Percentiles rank a stretch among this genome's conserved stretches.
Conservation (phyloP, 768 basidiomycete species). For the Leccinum longicurvipes region DNA sequence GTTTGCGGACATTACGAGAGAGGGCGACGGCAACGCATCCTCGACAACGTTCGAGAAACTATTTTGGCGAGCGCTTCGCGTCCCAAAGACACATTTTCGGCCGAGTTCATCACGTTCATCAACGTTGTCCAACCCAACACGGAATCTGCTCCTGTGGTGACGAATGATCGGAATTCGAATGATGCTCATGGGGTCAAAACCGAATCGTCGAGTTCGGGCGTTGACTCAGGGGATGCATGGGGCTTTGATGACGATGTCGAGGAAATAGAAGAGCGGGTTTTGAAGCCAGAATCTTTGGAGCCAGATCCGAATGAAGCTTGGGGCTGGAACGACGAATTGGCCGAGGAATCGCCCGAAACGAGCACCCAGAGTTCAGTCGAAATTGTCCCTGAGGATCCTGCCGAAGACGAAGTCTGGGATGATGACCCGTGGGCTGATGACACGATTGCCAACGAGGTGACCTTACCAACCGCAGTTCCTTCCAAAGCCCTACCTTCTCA, state of each 20-base stretch:
- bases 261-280: conserved; percentile 17
- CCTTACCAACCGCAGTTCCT: conserved; percentile 28
- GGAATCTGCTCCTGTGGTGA: conserved; percentile 6
- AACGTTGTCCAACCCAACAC: neutral
- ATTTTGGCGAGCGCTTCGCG: conserved; percentile 37
- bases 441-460: conserved; percentile 24
- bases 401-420: conserved; percentile 52
- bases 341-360: conserved; percentile 32
- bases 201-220: conserved; percentile 22
- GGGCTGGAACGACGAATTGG: conserved; percentile 63
- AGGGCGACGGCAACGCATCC: conserved; percentile 61
- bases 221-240: conserved; percentile 41
- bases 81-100: conserved; percentile 25
- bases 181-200: conserved; percentile 34
- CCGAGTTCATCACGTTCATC: conserved; percentile 15
- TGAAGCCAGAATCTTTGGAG: conserved; percentile 22
- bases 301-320: conserved; percentile 58
- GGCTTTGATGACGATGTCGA: conserved; percentile 50
- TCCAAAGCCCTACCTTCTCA: conserved; percentile 25
- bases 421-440: conserved; percentile 69
- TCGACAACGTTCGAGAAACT: conserved; percentile 57
- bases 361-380: neutral
- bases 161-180: conserved; percentile 47
- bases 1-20: conserved; percentile 77
- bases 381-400: conserved; percentile 26